phyloP scores from a whole-genome alignment of 1,284 basidiomycete genomes.

The Ustilago bromivora region DNA sequence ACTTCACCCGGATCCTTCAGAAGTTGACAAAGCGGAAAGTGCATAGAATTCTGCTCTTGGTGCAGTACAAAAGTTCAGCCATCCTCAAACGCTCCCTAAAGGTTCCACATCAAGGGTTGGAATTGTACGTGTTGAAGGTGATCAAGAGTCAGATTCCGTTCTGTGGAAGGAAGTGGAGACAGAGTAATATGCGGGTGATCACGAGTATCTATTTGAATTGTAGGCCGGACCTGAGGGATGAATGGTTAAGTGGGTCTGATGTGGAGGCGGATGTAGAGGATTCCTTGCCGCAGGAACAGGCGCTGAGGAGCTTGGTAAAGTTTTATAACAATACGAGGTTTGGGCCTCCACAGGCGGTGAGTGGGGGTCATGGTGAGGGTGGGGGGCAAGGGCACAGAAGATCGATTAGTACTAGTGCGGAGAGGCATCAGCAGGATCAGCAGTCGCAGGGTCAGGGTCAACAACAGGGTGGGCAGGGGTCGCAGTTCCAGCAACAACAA shows the following conservation, averaged over 20 bases:
- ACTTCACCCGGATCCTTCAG: conserved; percentile 97
- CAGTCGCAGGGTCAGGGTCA: conserved; percentile 11
- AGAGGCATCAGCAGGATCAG: conserved; percentile 30
- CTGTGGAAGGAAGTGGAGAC: conserved; percentile 97
- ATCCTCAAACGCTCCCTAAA: conserved; percentile 88
- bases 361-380: conserved; percentile 42
- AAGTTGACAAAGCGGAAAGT: conserved; percentile 95
- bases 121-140: conserved; percentile 95
- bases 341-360: conserved; percentile 33
- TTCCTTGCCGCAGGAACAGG: conserved; percentile 88
- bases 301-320: conserved; percentile 91
- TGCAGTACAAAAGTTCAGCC: conserved; percentile 96
- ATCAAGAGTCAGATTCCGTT: conserved; percentile 99
- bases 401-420: conserved; percentile 50
- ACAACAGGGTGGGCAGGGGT: conserved; percentile 7
- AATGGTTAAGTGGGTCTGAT: conserved; percentile 95
- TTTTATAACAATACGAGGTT: conserved; percentile 76
- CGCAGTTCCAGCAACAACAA: conserved; percentile 23
- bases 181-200: conserved; percentile 99
- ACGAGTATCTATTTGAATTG: conserved; percentile 98
- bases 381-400: conserved; percentile 51
- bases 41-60: conserved; percentile 93
- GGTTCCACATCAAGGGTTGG: conserved; percentile 92
- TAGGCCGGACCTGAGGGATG: conserved; percentile 93
- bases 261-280: conserved; percentile 86